Evolutionary conservation across 1,284 basidiomycete genomes (phyloP).

Genomic region (Amylostereum chailletii): DNA sequence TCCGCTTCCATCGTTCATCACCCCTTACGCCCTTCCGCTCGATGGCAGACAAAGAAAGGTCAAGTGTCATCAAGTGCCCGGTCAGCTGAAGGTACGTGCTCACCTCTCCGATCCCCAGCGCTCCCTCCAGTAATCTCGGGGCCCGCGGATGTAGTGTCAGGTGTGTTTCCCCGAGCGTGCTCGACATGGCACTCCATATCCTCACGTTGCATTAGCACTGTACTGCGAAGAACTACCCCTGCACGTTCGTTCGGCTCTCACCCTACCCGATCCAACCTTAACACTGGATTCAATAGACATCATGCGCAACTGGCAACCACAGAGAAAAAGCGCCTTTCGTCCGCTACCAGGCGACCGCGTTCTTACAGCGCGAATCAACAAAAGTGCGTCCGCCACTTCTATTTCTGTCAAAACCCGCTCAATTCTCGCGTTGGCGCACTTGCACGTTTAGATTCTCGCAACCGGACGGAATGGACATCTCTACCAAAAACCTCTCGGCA

Average conservation of each 20-base stretch:
- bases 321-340: conserved; percentile 64
- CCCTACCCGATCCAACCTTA: conserved; percentile 14
- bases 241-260: conserved; percentile 51
- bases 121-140: conserved; percentile 2
- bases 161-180: conserved; percentile 23
- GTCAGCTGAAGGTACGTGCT: conserved; percentile 62
- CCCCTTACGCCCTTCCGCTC: conserved; percentile 6
- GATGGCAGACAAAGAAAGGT: conserved; percentile 64
- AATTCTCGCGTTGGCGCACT: background rate
- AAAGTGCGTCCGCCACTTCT: conserved; percentile 26
- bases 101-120: conserved; percentile 9
- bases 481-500: no score
- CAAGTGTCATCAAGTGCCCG: conserved; percentile 70
- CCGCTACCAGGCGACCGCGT: conserved; percentile 49
- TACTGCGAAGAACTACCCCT: conserved; percentile 71
- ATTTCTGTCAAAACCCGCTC: background rate
- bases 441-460: background rate
- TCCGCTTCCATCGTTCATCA: background rate
- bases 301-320: conserved; percentile 73
- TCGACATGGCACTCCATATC: conserved; percentile 9
- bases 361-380: conserved; percentile 38
- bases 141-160: conserved; percentile 33
- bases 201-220: conserved; percentile 47
- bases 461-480: background rate
- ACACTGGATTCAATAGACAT: conserved; percentile 37